Base-by-base conservation (phyloP, 2,329 filamentous ascomycete species). In the Bretziella fagacearum region DNA sequence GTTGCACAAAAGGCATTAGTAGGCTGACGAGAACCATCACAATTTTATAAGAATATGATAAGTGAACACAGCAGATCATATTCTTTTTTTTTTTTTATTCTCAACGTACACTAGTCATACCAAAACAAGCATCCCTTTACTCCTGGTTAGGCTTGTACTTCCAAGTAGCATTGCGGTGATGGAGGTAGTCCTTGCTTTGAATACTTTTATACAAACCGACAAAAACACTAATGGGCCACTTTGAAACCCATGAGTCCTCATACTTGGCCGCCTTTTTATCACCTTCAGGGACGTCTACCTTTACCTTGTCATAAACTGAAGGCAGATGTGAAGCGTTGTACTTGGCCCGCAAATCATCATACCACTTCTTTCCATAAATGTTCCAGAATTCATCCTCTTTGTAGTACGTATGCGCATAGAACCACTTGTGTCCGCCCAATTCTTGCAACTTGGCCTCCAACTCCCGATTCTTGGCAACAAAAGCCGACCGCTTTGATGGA, bases 391-490 rank as follows among this genome's bases (percentile, higher is more conserved):
- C 74, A 0, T 70, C 63, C 56, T 81, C 72, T n/a, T 72, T 70
- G 60, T 91, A 91, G 63, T 86, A 93, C 0, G 83, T 81, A 56
- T 89, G 81, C 2, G 84, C 84, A 60, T 93, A 93, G 10, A 93
- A 66, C 81, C 84, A 91, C 65, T 93, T 93, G 65, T 81, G 74
- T 2, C 84, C 85, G 40, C 78, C 77, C 1, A 91, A 70, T 53
- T 75, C 68, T 41, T 66, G 65, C 3, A 87, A 71, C 57, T 81
- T 80, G 17, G 65, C 63, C 63, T 93, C 85, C 17, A 93, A 68
- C 36, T 68, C 69, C 26, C 79, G 72, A 61, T 93, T 93, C 54
- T 74, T 73, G 32, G 62, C 58, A 2, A 87, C 67, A 56, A 87
- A 87, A n/a, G 68, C 67, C 1, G 62, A 60, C 29, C 63, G 63